Percentiles rank a stretch among this genome's conserved stretches.
Evolutionary conservation across 2,329 filamentous ascomycete species (phyloP).

Genomic region (Penicillium sp.): DNA sequence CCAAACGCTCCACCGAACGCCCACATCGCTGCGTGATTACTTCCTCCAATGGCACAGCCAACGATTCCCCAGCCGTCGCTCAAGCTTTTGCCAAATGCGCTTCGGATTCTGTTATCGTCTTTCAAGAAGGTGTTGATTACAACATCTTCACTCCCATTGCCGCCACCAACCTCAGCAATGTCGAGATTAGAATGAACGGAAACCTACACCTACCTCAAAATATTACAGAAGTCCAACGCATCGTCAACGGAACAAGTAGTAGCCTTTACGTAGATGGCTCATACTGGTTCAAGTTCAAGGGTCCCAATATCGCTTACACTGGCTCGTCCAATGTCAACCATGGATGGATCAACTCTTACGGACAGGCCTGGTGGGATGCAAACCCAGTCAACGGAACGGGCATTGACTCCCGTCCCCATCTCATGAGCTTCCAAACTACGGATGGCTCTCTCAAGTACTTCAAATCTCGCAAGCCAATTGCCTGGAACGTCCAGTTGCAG

Average conservation of each 20-base stretch:
- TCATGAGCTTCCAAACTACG: constrained; percentile 41
- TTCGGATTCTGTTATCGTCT: constrained; percentile 33
- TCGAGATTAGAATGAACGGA: constrained; percentile 45
- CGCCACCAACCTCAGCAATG: constrained; percentile 44
- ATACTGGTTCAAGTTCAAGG: constrained; percentile 41
- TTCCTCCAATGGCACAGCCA: constrained; percentile 38
- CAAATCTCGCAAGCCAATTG: constrained; percentile 47
- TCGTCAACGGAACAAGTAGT: constrained; percentile 34
- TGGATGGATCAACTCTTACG: constrained; percentile 50
- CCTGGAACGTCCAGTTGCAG: constrained; percentile 42
- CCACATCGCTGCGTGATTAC: constrained; percentile 22
- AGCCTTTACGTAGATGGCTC: constrained; percentile 27
- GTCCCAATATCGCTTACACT: constrained; percentile 23
- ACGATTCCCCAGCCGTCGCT: constrained; percentile 43
- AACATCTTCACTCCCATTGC: constrained; percentile 43
- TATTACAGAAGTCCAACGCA: constrained; percentile 38
- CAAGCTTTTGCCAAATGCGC: constrained; percentile 40
- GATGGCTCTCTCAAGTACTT: constrained; percentile 40
- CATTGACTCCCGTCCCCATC: constrained; percentile 40
- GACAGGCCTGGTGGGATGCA: constrained; percentile 49
- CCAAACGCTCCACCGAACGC: constrained; percentile 3
- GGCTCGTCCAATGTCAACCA: constrained; percentile 37
- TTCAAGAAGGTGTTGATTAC: constrained; percentile 44
- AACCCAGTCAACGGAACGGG: constrained; percentile 43
- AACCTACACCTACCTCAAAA: constrained; percentile 46